Base-by-base conservation (phyloP, 2,329 filamentous ascomycete genomes). In the Clonostachys solani region DNA sequence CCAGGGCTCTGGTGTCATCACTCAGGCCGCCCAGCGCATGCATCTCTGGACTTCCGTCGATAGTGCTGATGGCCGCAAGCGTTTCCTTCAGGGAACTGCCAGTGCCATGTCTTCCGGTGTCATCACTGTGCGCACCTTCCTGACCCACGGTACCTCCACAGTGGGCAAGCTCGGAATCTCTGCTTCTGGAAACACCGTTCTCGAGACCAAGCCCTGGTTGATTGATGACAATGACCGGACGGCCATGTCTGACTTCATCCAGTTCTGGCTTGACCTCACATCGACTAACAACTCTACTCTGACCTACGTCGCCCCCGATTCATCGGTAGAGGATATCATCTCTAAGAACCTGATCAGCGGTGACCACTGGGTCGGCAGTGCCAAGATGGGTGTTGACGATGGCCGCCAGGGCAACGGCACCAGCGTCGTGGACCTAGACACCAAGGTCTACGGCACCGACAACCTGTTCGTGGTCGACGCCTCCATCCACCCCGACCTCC, bases 61-160 rank as follows among this genome's bases (percentile, higher is more conserved):
- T 50, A 64, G 63, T 33, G 64, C 66, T 16, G 64, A 67, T 29
- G 71, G 71, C 5, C 56, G 56, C 19, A 65, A 60, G 40, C 59
- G 62, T 16, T 63, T 60, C 52, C 48, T 68, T 43, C 67, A 77
- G 57, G 75, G 71, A 36, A 77, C 73, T 12, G 72, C 69, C 59
- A 69, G 69, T 50, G 65, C 68, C 1, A 59, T 67, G 2, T 64
- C 67, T 12, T 56, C 66, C 35, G 69, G 70, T 41, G 60, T 68
- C 29, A 60, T 78, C 47, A 69, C 67, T 34, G 64, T 72, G 44
- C 71, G 75, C 56, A 63, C 75, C 7, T 78, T 77, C 62, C 66
- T 80, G 17, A 77, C 69, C 17, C 74, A 77, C 37, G 72, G 73
- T n/a, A 67, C 73, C 5, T 71, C 68, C 5, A 77, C 76, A 38